A percentile compares a stretch with the other conserved stretches of the same genome.
phyloP scores from a whole-genome alignment of 2,329 filamentous ascomycete species.

The Fusarium anthophilum region DNA sequence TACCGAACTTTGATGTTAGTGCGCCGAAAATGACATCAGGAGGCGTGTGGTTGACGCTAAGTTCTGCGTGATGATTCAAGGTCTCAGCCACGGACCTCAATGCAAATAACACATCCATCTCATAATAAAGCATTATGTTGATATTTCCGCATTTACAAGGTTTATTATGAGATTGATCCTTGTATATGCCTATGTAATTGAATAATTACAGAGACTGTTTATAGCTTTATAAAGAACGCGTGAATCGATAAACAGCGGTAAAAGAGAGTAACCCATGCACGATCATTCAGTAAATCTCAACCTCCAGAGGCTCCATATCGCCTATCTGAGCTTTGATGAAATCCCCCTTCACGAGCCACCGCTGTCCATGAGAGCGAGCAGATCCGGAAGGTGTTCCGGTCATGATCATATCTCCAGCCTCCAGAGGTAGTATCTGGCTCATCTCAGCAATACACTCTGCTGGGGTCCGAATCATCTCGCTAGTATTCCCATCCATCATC shows the following conservation, averaged over 20 bases:
- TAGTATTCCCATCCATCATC: not conserved
- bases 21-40: not conserved
- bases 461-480: not conserved
- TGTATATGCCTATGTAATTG: no score
- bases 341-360: not conserved
- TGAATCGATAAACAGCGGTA: no score
- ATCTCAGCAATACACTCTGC: not conserved
- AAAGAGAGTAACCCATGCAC: no score
- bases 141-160: no score
- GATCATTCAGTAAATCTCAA: not conserved
- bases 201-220: rapidly evolving
- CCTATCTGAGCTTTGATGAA: not conserved
- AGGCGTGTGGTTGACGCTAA: not conserved
- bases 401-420: not conserved
- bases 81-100: no score
- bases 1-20: not conserved
- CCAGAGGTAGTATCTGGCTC: not conserved
- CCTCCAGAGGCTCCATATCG: not conserved
- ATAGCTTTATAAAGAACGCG: no score
- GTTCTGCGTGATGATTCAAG: not conserved
- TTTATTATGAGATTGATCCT: no score
- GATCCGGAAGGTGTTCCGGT: not conserved
- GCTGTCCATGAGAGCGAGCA: not conserved
- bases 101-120: no score
- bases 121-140: no score